Conservation (phyloP, 768 basidiomycete genomes). For the Mycena metata region DNA sequence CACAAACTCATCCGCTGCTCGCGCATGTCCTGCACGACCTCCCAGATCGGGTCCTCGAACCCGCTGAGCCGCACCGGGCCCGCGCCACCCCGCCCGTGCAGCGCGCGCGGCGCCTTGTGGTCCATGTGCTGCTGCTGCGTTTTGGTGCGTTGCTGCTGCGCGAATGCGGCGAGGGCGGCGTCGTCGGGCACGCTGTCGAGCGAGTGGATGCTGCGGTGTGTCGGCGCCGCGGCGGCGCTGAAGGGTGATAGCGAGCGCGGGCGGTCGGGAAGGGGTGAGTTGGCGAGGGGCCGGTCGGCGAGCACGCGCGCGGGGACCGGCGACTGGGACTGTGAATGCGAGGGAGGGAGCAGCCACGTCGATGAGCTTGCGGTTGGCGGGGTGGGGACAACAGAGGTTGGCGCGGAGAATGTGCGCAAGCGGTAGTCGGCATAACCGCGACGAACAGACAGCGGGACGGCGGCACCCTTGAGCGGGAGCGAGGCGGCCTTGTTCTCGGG, state of each 20-base stretch:
- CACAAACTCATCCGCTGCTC: constrained; percentile 97
- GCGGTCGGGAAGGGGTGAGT: constrained; percentile 15
- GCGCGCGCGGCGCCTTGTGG: constrained; percentile 72
- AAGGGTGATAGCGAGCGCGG: constrained; percentile 36
- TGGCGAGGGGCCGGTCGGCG: constrained; percentile 8
- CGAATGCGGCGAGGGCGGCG: neutral
- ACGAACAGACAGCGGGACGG: constrained; percentile 29
- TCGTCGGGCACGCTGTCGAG: constrained; percentile 6
- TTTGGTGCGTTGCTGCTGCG: neutral
- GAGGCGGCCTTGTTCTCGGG: constrained; percentile 20
- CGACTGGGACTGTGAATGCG: too few relatives aligned
- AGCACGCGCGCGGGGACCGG: neutral
- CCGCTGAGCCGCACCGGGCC: constrained; percentile 73
- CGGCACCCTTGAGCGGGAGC: constrained; percentile 15
- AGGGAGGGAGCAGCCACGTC: constrained; percentile 22
- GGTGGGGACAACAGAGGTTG: constrained; percentile 20
- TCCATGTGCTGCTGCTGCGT: constrained; percentile 55
- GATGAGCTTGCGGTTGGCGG: neutral
- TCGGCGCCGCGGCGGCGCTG: neutral
- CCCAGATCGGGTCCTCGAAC: constrained; percentile 82
- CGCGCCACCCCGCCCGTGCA: constrained; percentile 58
- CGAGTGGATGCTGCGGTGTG: constrained; percentile 8
- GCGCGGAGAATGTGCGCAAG: constrained; percentile 41
- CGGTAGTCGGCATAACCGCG: constrained; percentile 38
- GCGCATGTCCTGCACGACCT: constrained; percentile 92